phyloP scores from a whole-genome alignment of 1,284 basidiomycete genomes.

The Irpex lacteus region DNA sequence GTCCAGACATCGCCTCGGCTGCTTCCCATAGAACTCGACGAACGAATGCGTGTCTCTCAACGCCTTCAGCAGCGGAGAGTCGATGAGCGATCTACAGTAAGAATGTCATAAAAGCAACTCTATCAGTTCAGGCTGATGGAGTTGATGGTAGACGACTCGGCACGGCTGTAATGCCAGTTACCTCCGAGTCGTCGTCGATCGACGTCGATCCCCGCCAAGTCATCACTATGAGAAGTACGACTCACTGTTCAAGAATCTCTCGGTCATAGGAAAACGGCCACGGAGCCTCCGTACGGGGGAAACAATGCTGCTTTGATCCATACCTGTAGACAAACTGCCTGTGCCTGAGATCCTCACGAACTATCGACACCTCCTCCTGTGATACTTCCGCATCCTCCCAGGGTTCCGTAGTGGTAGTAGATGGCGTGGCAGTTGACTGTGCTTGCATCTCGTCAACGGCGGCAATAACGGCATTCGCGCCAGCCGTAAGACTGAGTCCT shows the following conservation, averaged over 20 bases:
- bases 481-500: background rate
- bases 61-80: slow-evolving; percentile 11
- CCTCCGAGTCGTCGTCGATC: background rate
- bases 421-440: background rate
- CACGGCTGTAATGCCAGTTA: background rate
- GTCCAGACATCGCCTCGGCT: slow-evolving; percentile 14
- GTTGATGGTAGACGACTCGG: background rate
- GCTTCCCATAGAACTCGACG: slow-evolving; percentile 8
- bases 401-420: background rate
- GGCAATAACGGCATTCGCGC: background rate
- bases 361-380: background rate
- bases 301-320: slow-evolving; percentile 57
- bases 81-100: slow-evolving; percentile 11
- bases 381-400: background rate
- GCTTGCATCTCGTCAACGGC: background rate
- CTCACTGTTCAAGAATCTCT: slow-evolving; percentile 59
- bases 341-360: background rate
- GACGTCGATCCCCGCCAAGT: background rate
- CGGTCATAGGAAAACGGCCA: slow-evolving; percentile 63
- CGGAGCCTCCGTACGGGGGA: slow-evolving; percentile 64
- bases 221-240: slow-evolving; percentile 8
- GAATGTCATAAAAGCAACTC: background rate
- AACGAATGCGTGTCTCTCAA: slow-evolving; percentile 7
- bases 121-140: background rate
- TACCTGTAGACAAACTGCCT: slow-evolving; percentile 34